A percentile compares a stretch with the other conserved stretches of the same genome.
Evolutionary conservation across 352 stramenopile species (phyloP).

Genomic region (Peronospora farinosa): DNA sequence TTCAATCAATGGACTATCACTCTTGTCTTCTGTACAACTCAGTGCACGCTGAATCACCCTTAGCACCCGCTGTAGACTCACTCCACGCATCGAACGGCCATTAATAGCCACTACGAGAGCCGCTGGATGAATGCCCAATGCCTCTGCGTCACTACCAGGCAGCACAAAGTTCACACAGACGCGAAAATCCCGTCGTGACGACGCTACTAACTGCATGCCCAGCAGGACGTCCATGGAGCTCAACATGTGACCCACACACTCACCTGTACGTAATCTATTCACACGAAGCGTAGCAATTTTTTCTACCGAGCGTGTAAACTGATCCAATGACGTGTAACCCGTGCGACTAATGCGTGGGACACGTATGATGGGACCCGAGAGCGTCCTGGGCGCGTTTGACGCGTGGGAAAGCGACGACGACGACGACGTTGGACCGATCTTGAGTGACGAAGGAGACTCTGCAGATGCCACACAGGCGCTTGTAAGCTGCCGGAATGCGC

Average conservation of each 20-base stretch:
- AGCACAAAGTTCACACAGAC: constrained; percentile 63
- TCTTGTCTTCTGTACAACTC: constrained; percentile 6
- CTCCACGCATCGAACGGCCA: constrained; percentile 41
- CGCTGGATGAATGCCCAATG: constrained; percentile 40
- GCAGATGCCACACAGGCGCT: constrained; percentile 27
- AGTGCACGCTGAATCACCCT: constrained; percentile 34
- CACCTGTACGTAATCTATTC: constrained; percentile 14
- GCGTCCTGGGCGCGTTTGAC: constrained; percentile 4
- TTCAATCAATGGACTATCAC: constrained; percentile 14
- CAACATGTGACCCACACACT: constrained; percentile 36
- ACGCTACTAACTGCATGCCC: constrained; percentile 54
- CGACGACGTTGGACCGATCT: constrained; percentile 25
- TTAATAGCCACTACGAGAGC: constrained; percentile 59
- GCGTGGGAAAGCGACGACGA: constrained; percentile 19
- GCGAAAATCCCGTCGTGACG: constrained; percentile 52
- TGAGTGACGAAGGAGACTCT: constrained; percentile 32
- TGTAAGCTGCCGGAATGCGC: constrained; percentile 36
- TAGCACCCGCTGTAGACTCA: constrained; percentile 48
- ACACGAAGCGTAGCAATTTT: constrained; percentile 44
- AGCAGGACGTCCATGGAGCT: constrained; percentile 46
- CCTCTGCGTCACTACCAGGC: constrained; percentile 41
- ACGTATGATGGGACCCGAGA: constrained; percentile 6
- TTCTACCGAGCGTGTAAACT: constrained; percentile 49
- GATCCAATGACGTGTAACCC: constrained; percentile 25
- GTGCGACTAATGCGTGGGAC: constrained; percentile 17